A percentile compares a stretch with the other conserved stretches of the same genome.
phyloP scores from a whole-genome alignment of 2,329 filamentous ascomycete species.

The Aspergillus felis region DNA sequence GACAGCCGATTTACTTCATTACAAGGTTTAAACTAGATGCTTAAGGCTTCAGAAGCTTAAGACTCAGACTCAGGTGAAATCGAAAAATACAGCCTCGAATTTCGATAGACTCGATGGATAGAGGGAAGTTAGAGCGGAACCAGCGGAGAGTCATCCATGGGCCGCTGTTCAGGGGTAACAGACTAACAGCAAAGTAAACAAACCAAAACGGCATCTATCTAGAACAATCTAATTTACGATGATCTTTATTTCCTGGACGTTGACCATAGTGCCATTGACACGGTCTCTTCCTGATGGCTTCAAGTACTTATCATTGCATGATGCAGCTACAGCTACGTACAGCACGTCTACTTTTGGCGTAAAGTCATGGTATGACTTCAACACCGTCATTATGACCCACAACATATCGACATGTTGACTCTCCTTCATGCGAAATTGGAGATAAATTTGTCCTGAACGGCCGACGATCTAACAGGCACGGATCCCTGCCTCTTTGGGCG shows the following conservation, averaged over 20 bases:
- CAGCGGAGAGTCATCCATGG: not conserved
- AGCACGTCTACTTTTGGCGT: not conserved
- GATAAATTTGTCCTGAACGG: not conserved
- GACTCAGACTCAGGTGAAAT: too few species aligned
- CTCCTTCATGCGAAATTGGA: not conserved
- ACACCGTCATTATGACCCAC: not conserved
- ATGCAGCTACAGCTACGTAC: too few species aligned
- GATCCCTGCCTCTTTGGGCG: constrained; percentile 2
- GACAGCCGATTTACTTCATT: too few species aligned
- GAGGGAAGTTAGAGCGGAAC: not conserved
- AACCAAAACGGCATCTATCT: not conserved
- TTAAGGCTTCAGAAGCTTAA: too few species aligned
- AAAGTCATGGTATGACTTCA: not conserved
- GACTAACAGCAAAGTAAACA: not conserved
- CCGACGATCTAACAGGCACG: not conserved
- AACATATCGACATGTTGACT: not conserved
- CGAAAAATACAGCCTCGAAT: too few species aligned
- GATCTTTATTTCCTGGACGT: too few species aligned
- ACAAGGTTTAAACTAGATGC: too few species aligned
- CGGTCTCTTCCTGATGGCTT: too few species aligned
- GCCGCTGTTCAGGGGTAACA: not conserved
- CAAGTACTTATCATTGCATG: too few species aligned
- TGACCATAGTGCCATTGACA: too few species aligned
- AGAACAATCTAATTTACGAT: too few species aligned
- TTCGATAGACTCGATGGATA: too few species aligned